These are phyloP conservation scores for Metschnikowia picachoensis DNA, from an alignment of 805 yeast genomes.

Conservation along the genomic window DNA sequence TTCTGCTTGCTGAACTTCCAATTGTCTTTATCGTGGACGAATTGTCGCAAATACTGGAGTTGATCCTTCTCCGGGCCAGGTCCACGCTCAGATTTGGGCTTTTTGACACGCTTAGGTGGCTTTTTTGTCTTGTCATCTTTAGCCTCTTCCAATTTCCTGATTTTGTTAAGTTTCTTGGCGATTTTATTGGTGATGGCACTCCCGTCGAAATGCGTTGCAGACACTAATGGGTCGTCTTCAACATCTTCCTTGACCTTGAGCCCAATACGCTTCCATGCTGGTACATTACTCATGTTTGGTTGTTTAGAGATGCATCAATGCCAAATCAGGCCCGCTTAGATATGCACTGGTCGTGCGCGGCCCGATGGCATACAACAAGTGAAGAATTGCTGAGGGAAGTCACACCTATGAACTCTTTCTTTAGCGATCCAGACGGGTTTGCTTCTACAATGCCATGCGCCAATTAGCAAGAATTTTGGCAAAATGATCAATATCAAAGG, in stretches of 20 bases:
- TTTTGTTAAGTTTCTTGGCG: slow-evolving; percentile 39
- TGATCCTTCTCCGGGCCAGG: slow-evolving; percentile 81
- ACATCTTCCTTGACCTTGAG: slow-evolving; percentile 51
- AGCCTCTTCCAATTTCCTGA: slow-evolving; percentile 22
- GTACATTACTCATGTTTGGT: slow-evolving; percentile 34
- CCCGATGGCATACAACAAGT: slow-evolving; percentile 7
- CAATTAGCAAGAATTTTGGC: no score
- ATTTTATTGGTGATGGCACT: slow-evolving; percentile 40
- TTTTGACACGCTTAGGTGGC: slow-evolving; percentile 65
- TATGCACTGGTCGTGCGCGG: slow-evolving; percentile 12
- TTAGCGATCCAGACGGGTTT: neutral
- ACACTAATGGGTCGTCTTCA: slow-evolving; percentile 43
- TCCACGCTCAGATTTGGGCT: slow-evolving; percentile 62
- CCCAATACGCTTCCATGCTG: slow-evolving; percentile 84
- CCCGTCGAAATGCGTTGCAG: slow-evolving; percentile 44
- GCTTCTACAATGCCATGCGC: neutral
- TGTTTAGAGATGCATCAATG: neutral
- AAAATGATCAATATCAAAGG: no score
- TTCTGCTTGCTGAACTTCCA: slow-evolving; percentile 89
- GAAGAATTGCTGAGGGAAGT: neutral
- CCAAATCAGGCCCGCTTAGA: neutral
- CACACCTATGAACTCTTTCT: neutral
- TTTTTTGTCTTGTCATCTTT: slow-evolving; percentile 35
- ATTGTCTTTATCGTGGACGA: slow-evolving; percentile 47
- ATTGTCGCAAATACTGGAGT: slow-evolving; percentile 59